Base-by-base conservation (phyloP, 495 filamentous ascomycete genomes). In the Aspergillus diversus region DNA sequence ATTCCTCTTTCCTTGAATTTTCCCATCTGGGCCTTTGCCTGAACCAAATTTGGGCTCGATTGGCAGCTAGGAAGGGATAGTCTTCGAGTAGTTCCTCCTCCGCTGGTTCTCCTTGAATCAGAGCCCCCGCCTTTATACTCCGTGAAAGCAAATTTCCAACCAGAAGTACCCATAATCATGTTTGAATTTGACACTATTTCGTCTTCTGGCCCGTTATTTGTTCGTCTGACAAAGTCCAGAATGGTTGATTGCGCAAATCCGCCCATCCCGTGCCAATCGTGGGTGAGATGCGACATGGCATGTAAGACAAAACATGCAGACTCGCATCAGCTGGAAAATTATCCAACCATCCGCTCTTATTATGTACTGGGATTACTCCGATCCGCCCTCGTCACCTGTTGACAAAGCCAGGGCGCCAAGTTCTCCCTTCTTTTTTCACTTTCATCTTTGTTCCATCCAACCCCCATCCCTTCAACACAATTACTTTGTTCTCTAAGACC, bases 231-330 rank as follows among this genome's bases (percentile, higher is more conserved):
- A 27, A 32, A 54, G 31, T 27, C 21, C 47, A 50, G 16, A 27
- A 27, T 49, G 46, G 46, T 7, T 49, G 46, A 17, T 55, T 52
- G 59, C 33, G 51, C 59, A 39, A 46, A 47, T 61, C 16, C 42
- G 33, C 9, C 50, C 15, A 27, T 34, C 52, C 60, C 50, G 59
- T 66, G 55, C 64, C 64, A 66, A 61, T 66, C 50, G 59, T 55
- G 49, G 49, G 39, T 39, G 47, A 33, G 59, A 60, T 50, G 56
- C 37, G 55, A 33, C 53, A 54, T 34, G 34, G 51, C 60, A 43
- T 59, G 66, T 68, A 71, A 61, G 61, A 66, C 65, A 68, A 55
- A 57, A 63, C 61, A 63, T 52, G 68, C 69, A 71, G 63, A 31
- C 68, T 65, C 63, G 65, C 67, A 66, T 69, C 63, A 69, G 66